A percentile compares a stretch with the other conserved stretches of the same genome.
Evolutionary conservation across 2,329 filamentous ascomycete genomes (phyloP).

Genomic region (Fusarium robinianum): DNA sequence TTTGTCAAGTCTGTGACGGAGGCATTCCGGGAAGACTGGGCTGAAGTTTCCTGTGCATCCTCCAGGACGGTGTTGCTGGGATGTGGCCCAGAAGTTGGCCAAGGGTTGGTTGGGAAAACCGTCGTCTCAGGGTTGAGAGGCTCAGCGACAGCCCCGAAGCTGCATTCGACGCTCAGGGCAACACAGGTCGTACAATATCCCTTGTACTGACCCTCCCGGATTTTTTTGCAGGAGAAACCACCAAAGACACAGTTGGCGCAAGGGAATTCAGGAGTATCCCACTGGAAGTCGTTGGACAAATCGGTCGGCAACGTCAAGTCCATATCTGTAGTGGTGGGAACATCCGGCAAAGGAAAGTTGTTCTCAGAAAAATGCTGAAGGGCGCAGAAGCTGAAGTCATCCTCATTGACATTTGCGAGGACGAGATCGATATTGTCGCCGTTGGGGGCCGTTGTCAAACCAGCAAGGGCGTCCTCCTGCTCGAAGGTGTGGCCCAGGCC

Average conservation of each 20-base stretch:
- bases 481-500: conserved; percentile 41
- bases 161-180: conserved; percentile 62
- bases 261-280: conserved; percentile 52
- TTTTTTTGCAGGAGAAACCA: conserved; percentile 63
- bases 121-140: conserved; percentile 41
- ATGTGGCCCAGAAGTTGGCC: conserved; percentile 51
- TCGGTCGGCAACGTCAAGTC: conserved; percentile 30
- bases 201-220: conserved; percentile 62
- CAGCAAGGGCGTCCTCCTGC: conserved; percentile 42
- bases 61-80: conserved; percentile 43
- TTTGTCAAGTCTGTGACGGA: conserved; percentile 38
- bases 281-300: conserved; percentile 31
- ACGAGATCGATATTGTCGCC: conserved; percentile 55
- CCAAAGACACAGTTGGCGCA: conserved; percentile 58
- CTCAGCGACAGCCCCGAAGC: conserved; percentile 51
- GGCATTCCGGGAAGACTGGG: conserved; percentile 32
- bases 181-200: conserved; percentile 67
- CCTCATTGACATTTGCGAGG: conserved; percentile 59
- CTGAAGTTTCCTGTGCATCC: conserved; percentile 32
- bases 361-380: conserved; percentile 59
- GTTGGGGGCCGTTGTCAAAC: conserved; percentile 41
- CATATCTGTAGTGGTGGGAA: conserved; percentile 39
- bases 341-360: conserved; percentile 41
- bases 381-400: conserved; percentile 64
- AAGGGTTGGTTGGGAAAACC: conserved; percentile 53